A percentile compares a stretch with the other conserved stretches of the same genome.
Conservation (phyloP, 495 filamentous ascomycete genomes). For the Penicillium lividum region DNA sequence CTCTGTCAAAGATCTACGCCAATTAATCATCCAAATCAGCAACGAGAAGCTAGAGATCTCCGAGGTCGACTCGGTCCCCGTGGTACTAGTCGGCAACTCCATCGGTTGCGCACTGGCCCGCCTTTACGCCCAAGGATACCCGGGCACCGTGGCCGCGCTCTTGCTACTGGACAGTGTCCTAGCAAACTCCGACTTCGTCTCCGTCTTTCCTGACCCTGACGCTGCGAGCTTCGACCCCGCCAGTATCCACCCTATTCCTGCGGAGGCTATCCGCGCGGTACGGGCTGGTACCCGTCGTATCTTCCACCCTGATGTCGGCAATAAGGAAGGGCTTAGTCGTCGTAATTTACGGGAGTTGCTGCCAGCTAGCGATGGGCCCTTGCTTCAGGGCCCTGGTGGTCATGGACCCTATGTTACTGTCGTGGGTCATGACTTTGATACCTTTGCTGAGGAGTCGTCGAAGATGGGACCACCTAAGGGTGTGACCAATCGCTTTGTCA, state of each 20-base stretch:
- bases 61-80: constrained; percentile 16
- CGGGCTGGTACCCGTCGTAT: constrained; percentile 38
- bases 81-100: constrained; percentile 58
- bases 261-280: constrained; percentile 48
- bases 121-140: constrained; percentile 52
- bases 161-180: constrained; percentile 66
- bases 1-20: constrained; percentile 51
- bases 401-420: constrained; percentile 51
- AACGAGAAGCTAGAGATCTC: constrained; percentile 15
- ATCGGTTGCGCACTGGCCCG: constrained; percentile 62
- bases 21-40: constrained; percentile 47
- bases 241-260: constrained; percentile 30
- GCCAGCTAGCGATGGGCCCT: constrained; percentile 50
- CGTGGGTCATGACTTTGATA: constrained; percentile 61
- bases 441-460: constrained; percentile 52
- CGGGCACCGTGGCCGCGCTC: constrained; percentile 45
- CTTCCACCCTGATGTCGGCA: constrained; percentile 58
- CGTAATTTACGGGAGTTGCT: constrained; percentile 48
- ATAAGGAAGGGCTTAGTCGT: constrained; percentile 58
- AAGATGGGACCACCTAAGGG: constrained; percentile 33
- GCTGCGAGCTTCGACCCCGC: constrained; percentile 44
- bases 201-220: constrained; percentile 62
- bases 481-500: constrained; percentile 47
- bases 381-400: constrained; percentile 38
- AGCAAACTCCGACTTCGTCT: constrained; percentile 60